phyloP scores from a whole-genome alignment of 2,329 filamentous ascomycete genomes.

The Domatiomyces globalis region DNA sequence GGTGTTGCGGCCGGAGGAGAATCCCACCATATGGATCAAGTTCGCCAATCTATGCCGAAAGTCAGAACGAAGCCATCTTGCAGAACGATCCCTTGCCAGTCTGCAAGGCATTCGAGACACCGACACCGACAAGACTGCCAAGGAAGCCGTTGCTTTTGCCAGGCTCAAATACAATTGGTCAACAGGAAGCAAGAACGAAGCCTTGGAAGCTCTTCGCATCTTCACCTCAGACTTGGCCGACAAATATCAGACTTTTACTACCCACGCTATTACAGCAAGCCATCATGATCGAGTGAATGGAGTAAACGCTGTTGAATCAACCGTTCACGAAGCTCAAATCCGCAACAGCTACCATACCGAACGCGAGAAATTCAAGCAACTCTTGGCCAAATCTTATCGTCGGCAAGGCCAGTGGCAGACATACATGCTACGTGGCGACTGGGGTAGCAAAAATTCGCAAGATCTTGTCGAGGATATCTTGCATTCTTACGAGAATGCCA shows the following conservation, averaged over 20 bases:
- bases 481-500: slow-evolving; percentile 80
- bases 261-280: slow-evolving; percentile 23
- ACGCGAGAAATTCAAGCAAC: slow-evolving; percentile 45
- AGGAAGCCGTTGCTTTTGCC: slow-evolving; percentile 83
- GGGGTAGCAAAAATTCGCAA: slow-evolving; percentile 71
- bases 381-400: slow-evolving; percentile 89
- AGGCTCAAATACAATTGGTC: slow-evolving; percentile 96
- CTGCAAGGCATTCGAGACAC: slow-evolving; percentile 50
- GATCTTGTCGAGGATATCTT: slow-evolving; percentile 83
- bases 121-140: slow-evolving; percentile 25
- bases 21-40: slow-evolving; percentile 99
- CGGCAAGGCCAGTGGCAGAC: slow-evolving; percentile 96
- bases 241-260: slow-evolving; percentile 38
- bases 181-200: slow-evolving; percentile 51
- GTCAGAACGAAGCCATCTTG: slow-evolving; percentile 81
- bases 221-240: slow-evolving; percentile 48
- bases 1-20: slow-evolving; percentile 81
- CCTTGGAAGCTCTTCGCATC: slow-evolving; percentile 46
- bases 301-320: slow-evolving; percentile 22
- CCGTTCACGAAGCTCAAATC: slow-evolving; percentile 25
- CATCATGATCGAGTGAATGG: slow-evolving; percentile 37
- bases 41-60: slow-evolving; percentile 97
- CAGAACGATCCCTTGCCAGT: slow-evolving; percentile 85
- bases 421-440: slow-evolving; percentile 68
- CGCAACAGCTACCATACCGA: slow-evolving; percentile 32